Base-by-base conservation (phyloP, 306 rosid species). In the Albizia julibrissin region DNA sequence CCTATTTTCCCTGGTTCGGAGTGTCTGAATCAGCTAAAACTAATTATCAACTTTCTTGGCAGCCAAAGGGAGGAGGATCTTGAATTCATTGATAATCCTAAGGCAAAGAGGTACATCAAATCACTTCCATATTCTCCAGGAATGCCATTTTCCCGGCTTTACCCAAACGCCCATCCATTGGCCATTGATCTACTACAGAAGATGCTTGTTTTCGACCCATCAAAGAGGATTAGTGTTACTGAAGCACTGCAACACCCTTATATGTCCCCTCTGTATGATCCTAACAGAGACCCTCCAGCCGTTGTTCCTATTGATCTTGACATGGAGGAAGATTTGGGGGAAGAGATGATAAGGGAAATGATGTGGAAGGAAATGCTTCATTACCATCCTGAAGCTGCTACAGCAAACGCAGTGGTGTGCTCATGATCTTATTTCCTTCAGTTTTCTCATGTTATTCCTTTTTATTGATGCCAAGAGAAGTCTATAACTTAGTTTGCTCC, bases 271-370 rank as follows among this genome's bases (percentile, higher is more conserved):
- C 85, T 95, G 15, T 93, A 90, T 82, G 99, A 95, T 88, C 90
- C 99, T 13, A 93, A 67, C 47, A 56, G 39, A 34, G 89, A 95
- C 81, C 94, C 95, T 84, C 93, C 91, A 0, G 95, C 97, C 24
- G 88, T 90, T 70, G 91, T 93, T 77, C 97, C 97, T 22, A 86
- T 93, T 69, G 98, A 95, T 89, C 98, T 95, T 31, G 93, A 93
- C 87, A 88, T 95, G 37, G 94, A 95, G 9, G 98, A 93, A 85
- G 97, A 91, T 76, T 93, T 93, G 18, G 97, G 94, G 81, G 98
- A 95, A 88, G 95, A 90, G 74, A 87, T 88, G 93, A 91, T 95
- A 90, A 90, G 98, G 87, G 98, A 95, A 94, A 89, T 91, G 98
- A 93, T 93, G 97, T 95, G 92, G 97, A 85, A 74, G 29, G 98